Base-by-base conservation (phyloP, 2,329 filamentous ascomycete genomes). In the Colletotrichum filicis region DNA sequence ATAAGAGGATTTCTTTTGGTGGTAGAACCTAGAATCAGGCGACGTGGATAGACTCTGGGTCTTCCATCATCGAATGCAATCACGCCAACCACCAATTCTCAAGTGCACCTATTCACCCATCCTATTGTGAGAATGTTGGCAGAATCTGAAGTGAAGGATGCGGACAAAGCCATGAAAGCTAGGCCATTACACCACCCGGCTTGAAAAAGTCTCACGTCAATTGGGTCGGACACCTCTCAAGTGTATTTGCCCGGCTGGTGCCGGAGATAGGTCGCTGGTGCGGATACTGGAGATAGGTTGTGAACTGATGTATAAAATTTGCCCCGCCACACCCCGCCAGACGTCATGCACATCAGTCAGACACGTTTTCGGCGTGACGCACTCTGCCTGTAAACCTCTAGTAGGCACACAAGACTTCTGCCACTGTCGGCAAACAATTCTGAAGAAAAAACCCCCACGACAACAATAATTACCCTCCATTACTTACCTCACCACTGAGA, bases 281-380 rank as follows among this genome's bases (percentile, higher is more conserved):
- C 37, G 37, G 37, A 16, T 42, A 42, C 37, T 42, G 37, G 37
- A 42, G 37, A 42, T 24, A 22, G 46, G 61, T 19, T 26, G 7
- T 12, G 24, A 19, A 26, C 12, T 32, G 30, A 52, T 63, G 52
- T 55, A 30, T 26, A 64, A 37, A 46, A 66, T 59, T 16, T 64
- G 71, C 74, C 74, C 71, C 71, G 35, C 73, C 35, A 55, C 62
- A 73, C 72, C 72, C 74, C 74, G 63, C 74, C 74, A 73, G 66
- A 75, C 72, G 74, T 75, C 74, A 75, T 74, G 56, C 62, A 75
- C 72, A 67, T 75, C 74, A 75, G 68, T 56, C 62, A 53, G 24
- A 61, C 26, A 60, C 62, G 19, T 60, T 56, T 60, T 53, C 56
- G 67, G 74, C 57, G 71, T 75, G 74, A 75, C 74, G 35, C 74